A percentile compares a stretch with the other conserved stretches of the same genome.
Evolutionary conservation across 441 rosid genomes (phyloP).

Genomic region (Melastoma candidum): DNA sequence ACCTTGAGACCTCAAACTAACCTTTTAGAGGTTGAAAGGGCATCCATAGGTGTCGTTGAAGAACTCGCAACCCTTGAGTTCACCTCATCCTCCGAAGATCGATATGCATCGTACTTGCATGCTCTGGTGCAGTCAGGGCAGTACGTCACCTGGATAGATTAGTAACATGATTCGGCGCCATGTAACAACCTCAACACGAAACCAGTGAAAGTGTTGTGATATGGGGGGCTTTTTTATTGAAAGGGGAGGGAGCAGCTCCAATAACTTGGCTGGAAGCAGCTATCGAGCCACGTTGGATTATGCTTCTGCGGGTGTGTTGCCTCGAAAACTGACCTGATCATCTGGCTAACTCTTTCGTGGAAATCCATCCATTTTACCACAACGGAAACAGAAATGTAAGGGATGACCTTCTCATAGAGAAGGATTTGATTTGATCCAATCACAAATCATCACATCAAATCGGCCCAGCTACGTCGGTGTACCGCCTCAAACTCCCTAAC

Average conservation of each 20-base stretch:
- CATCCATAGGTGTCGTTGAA: conserved; percentile 78
- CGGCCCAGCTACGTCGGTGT: conserved; percentile 49
- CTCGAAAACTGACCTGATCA: conserved; percentile 66
- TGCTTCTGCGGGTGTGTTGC: conserved; percentile 91
- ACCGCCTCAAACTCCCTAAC: conserved; percentile 75
- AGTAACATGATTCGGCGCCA: no score
- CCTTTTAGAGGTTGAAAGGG: conserved; percentile 46
- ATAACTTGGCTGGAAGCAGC: conserved; percentile 68
- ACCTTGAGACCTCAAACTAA: no score
- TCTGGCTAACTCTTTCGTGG: conserved; percentile 44
- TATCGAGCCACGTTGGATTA: conserved; percentile 53
- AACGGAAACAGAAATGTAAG: conserved; percentile 10
- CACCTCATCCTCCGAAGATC: conserved; percentile 30
- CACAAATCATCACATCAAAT: conserved; percentile 1
- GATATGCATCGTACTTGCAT: conserved; percentile 58
- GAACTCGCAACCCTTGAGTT: conserved; percentile 48
- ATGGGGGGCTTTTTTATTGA: background rate
- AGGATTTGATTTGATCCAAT: conserved; percentile 1
- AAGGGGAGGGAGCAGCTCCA: conserved; percentile 50
- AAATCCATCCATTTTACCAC: conserved; percentile 79
- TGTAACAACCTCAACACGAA: no score
- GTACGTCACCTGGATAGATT: conserved; percentile 55
- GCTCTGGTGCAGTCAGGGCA: conserved; percentile 95
- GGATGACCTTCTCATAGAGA: background rate
- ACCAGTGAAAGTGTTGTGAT: no score